These are phyloP conservation scores for Rubus parviflorus DNA, from an alignment of 306 rosid genomes.

Conservation along the genomic window DNA sequence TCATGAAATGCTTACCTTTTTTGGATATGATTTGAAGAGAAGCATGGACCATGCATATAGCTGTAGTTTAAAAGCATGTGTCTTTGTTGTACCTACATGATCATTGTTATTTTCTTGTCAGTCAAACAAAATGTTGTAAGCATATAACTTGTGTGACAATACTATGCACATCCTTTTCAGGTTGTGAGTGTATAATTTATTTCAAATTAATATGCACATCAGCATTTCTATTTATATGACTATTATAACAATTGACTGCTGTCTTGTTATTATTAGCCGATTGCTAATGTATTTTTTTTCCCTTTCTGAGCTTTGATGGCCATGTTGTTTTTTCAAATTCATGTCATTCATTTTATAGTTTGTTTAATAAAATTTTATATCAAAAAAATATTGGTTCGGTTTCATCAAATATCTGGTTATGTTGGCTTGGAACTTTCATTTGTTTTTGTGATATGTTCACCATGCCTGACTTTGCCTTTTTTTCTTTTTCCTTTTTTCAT, in stretches of 20 bases:
- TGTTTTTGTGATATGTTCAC: slow-evolving; percentile 6
- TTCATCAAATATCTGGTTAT: neutral
- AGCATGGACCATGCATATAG: neutral
- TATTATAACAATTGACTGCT: neutral
- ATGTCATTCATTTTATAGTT: no score
- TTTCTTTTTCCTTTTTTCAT: neutral
- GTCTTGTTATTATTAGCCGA: neutral
- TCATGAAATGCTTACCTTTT: neutral
- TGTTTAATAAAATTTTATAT: neutral
- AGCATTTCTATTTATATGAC: neutral
- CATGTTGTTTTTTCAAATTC: no score
- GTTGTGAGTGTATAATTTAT: neutral
- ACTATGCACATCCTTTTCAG: neutral
- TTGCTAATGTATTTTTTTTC: neutral
- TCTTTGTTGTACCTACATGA: neutral
- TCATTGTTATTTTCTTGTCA: neutral
- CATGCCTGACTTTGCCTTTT: slow-evolving; percentile 20
- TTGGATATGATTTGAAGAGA: slow-evolving; percentile 23
- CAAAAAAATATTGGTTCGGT: neutral
- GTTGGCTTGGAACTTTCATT: neutral
- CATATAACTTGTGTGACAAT: neutral
- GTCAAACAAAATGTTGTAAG: neutral
- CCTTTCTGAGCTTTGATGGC: neutral
- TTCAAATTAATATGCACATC: neutral
- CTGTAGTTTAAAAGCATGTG: neutral